A percentile compares a stretch with the other conserved stretches of the same genome.
Conservation (phyloP, 768 basidiomycete species). For the Pisolithus microcarpus region DNA sequence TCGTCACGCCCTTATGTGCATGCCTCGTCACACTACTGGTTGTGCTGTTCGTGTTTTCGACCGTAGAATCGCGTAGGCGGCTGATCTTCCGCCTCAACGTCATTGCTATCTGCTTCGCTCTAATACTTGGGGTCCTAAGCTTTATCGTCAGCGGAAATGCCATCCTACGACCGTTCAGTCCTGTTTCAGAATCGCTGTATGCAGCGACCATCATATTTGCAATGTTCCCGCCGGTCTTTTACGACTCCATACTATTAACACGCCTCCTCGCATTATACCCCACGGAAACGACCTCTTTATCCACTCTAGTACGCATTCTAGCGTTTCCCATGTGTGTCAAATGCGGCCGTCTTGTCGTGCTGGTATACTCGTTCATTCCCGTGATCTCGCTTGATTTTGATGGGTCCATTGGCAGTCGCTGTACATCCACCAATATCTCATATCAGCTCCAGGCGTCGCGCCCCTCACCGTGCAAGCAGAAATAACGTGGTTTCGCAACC, state of each 20-base stretch:
- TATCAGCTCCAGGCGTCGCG: not conserved
- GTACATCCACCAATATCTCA: conserved; percentile 1
- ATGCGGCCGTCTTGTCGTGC: conserved; percentile 21
- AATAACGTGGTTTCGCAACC: conserved; percentile 4
- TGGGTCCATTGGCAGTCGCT: conserved; percentile 1
- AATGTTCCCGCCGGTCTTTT: conserved; percentile 26
- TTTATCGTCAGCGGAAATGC: not conserved
- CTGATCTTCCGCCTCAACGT: not conserved
- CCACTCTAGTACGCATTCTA: conserved; percentile 17
- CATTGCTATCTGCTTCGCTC: not conserved
- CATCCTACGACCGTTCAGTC: conserved; percentile 13
- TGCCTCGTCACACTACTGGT: not conserved
- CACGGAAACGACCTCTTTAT: conserved; percentile 10
- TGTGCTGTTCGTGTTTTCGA: not conserved
- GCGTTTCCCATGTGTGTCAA: conserved; percentile 25
- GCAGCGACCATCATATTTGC: conserved; percentile 18
- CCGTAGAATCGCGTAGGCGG: not conserved
- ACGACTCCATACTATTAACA: conserved; percentile 32
- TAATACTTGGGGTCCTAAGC: not conserved
- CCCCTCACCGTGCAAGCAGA: not conserved
- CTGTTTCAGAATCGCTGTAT: conserved; percentile 10
- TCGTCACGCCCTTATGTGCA: not conserved
- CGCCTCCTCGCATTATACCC: conserved; percentile 33
- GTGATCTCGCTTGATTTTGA: not conserved
- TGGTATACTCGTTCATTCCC: conserved; percentile 5